Evolutionary conservation across 2,329 filamentous ascomycete species (phyloP).

Genomic region (Fusarium brachygibbosum): DNA sequence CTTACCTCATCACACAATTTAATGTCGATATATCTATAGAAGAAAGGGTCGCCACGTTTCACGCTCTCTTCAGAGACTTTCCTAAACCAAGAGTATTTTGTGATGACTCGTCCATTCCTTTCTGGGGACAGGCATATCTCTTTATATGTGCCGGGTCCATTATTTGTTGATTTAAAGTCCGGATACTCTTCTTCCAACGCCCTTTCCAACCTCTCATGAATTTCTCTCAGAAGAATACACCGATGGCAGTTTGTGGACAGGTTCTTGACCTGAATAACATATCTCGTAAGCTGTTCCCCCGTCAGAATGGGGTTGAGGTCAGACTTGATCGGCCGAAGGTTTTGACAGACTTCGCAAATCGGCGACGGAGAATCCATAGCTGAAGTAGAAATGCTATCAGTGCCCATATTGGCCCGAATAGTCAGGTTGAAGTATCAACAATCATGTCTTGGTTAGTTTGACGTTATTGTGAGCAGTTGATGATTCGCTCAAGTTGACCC

Average conservation of each 20-base stretch:
- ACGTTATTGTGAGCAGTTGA: too few relatives aligned
- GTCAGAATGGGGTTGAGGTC: too few relatives aligned
- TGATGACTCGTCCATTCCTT: background rate
- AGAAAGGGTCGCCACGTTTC: background rate
- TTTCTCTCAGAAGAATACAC: background rate
- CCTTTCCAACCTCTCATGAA: background rate
- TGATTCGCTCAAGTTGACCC: too few relatives aligned
- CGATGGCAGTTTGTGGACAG: background rate
- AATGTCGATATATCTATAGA: background rate
- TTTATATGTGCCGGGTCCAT: background rate
- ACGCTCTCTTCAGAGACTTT: background rate
- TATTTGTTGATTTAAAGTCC: background rate
- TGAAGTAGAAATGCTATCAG: too few relatives aligned
- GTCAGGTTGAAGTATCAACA: too few relatives aligned
- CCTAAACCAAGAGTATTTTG: background rate
- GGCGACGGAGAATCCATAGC: too few relatives aligned
- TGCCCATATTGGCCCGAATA: too few relatives aligned
- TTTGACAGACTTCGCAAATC: too few relatives aligned
- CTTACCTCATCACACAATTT: background rate
- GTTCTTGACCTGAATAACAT: background rate
- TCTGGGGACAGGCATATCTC: fast-evolving
- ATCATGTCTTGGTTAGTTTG: too few relatives aligned
- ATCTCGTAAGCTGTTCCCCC: background rate
- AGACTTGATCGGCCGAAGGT: too few relatives aligned
- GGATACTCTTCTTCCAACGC: background rate